Base-by-base conservation (phyloP, 495 filamentous ascomycete genomes). In the Geopyxis carbonaria region DNA sequence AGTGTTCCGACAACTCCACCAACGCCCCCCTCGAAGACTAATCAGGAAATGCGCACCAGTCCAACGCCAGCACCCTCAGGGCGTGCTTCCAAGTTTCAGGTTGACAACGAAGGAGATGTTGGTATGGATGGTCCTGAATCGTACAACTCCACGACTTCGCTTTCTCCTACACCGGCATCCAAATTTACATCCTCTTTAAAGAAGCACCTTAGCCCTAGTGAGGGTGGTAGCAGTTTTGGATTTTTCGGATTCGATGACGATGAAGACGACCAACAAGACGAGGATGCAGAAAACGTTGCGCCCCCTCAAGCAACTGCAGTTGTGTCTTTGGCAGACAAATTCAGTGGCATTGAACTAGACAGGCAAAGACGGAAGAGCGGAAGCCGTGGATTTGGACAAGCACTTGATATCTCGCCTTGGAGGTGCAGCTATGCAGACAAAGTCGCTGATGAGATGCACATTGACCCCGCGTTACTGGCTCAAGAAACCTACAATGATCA, bases 171-270 rank as follows among this genome's bases (percentile, higher is more conserved):
- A 11, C 5, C 27, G 27, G 11, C 27, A 30, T 15, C 27, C 15
- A 30, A 11, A 30, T 11, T n/a, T 2, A 30, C 31, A 43, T 15
- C 22, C 8, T 32, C 16, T 19, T 11, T 22, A 9, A 40, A 31
- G 29, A 44, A 38, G 20, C 34, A 31, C 30, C 36, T 34, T 16
- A 38, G 34, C 8, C 37, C 25, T 14, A 44, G 16, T 6, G 25
- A 51, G 15, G 16, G 33, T 9, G 41, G 37, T 13, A 42, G 38
- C 30, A 37, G 36, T 13, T 33, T 34, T 30, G 33, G 34, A 10
- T 43, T 53, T 21, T 53, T 53, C 21, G 35, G 34, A 23, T 38
- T 43, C 9, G 25, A 33, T 11, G 31, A 10, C 4, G 45, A 45
- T 29, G 40, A 50, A 3, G 46, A 43, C 16, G 48, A 47, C 22